Evolutionary conservation across 2,329 filamentous ascomycete genomes (phyloP).

Genomic region (Cladophialophora psammophila): DNA sequence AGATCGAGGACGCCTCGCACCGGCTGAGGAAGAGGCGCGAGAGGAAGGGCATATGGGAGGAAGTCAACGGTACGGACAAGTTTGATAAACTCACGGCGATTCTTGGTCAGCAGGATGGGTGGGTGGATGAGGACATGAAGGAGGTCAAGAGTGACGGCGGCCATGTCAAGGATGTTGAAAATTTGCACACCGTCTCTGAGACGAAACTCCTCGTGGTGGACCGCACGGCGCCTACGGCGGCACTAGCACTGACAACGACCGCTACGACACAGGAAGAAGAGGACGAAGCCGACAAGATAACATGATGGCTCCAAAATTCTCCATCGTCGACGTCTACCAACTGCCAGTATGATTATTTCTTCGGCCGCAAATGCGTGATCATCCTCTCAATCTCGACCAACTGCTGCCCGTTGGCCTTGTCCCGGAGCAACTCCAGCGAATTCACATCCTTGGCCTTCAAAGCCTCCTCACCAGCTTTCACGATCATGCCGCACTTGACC

Average conservation of each 20-base stretch:
- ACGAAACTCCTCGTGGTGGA: slow-evolving; percentile 45
- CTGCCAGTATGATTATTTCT: slow-evolving; percentile 44
- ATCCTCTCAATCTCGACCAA: slow-evolving; percentile 83
- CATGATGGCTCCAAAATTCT: slow-evolving; percentile 43
- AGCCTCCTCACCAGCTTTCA: slow-evolving; percentile 91
- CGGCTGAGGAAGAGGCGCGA: slow-evolving; percentile 58
- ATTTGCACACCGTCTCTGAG: slow-evolving; percentile 19
- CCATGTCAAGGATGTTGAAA: slow-evolving; percentile 34
- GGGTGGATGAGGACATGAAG: slow-evolving; percentile 53
- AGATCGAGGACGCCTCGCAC: slow-evolving; percentile 60
- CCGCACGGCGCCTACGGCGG: slow-evolving; percentile 31
- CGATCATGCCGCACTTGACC: slow-evolving; percentile 89
- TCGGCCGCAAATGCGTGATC: slow-evolving; percentile 62
- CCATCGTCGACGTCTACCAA: background rate
- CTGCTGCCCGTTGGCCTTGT: slow-evolving; percentile 74
- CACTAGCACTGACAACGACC: slow-evolving; percentile 13
- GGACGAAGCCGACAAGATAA: slow-evolving; percentile 53
- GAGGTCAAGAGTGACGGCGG: slow-evolving; percentile 35
- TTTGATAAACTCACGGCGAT: slow-evolving; percentile 36
- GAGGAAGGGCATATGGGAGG: slow-evolving; percentile 54
- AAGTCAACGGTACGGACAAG: slow-evolving; percentile 47
- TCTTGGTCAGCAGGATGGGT: slow-evolving; percentile 56
- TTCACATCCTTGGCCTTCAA: slow-evolving; percentile 79
- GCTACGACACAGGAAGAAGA: slow-evolving; percentile 33
- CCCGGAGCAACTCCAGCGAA: slow-evolving; percentile 74